Evolutionary conservation across 768 basidiomycete genomes (phyloP).

Genomic region (Collybiopsis confluens): DNA sequence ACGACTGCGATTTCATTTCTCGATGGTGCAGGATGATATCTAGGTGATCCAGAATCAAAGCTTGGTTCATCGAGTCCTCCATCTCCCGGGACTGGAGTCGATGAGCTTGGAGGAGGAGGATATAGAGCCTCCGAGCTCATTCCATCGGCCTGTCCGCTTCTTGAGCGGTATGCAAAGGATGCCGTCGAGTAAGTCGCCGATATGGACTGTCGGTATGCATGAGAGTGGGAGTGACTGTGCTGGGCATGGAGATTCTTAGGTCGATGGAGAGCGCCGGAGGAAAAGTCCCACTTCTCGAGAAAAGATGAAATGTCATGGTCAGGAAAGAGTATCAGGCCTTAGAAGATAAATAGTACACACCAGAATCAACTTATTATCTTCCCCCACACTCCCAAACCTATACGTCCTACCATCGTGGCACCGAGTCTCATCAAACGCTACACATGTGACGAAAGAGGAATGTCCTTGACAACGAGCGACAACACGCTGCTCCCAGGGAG

Average conservation of each 20-base stretch:
- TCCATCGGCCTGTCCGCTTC: constrained; percentile 33
- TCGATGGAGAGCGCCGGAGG: constrained; percentile 83
- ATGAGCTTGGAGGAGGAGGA: constrained; percentile 37
- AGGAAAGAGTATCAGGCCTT: constrained; percentile 8
- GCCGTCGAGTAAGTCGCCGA: constrained; percentile 52
- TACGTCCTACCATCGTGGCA: constrained; percentile 83
- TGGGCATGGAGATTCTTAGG: constrained; percentile 61
- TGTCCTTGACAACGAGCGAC: constrained; percentile 97
- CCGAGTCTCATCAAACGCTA: constrained; percentile 86
- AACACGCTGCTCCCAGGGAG: constrained; percentile 90
- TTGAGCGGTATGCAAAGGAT: constrained; percentile 57
- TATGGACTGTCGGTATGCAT: constrained; percentile 73
- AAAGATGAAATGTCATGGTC: background rate
- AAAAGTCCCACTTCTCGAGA: constrained; percentile 82
- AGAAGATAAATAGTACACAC: constrained; percentile 35
- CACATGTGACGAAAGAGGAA: constrained; percentile 85
- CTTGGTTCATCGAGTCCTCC: constrained; percentile 18
- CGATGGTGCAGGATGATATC: constrained; percentile 87
- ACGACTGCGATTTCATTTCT: constrained; percentile 86
- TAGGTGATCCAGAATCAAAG: constrained; percentile 23
- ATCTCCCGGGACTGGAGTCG: constrained; percentile 30
- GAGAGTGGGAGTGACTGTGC: constrained; percentile 34
- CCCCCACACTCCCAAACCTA: constrained; percentile 92
- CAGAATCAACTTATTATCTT: constrained; percentile 91
- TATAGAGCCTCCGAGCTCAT: constrained; percentile 31